Base-by-base conservation (phyloP, 1,139 yeast species). In the Yamadazyma atmosphaerica region DNA sequence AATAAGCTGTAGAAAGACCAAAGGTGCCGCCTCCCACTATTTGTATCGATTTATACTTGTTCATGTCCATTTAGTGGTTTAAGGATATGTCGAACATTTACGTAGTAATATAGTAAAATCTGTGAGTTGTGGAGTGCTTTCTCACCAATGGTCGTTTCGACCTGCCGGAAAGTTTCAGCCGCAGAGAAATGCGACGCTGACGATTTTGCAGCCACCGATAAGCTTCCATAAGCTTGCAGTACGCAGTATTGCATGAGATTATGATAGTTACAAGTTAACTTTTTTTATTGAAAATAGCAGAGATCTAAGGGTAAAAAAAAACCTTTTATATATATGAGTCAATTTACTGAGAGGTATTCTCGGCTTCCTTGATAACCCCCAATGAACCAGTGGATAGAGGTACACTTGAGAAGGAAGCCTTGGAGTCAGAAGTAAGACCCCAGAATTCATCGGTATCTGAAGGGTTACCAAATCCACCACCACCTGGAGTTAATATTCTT, bases 401-500 rank as follows among this genome's bases (percentile, higher is more conserved):
- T 3, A 35, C 31, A 25, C 18, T 19, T 6, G 31, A 27, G 22
- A 33, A 36, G 9, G 24, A 7, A 18, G 35, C 10, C 11, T 18
- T 11, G 5, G 9, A 9, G 22, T 30, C 32, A 16, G 35, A 16
- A 25, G 42, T 37, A 15, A 50, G 27, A 2, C 47, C 44, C 54
- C 54, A 50, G 32, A 28, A 42, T 17, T 50, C 54, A 31, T 51
- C 53, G 10, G 52, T 23, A 31, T 51, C 56, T 3, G 39, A 26
- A n/a, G 39, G 41, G 13, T 41, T 44, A 16, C 81, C 81, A 47
- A 60, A 75, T 0, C 78, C 82, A 19, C 80, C 82, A 23, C 79
- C 81, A 27, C 81, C 81, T 2, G 81, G 81, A 0, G 81, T 75
- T 46, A 60, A 60, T 13, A 73, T 64, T 28, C 68, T 56, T 27